phyloP scores from a whole-genome alignment of 148 eudicot species.

The Dysphania ambrosioides region DNA sequence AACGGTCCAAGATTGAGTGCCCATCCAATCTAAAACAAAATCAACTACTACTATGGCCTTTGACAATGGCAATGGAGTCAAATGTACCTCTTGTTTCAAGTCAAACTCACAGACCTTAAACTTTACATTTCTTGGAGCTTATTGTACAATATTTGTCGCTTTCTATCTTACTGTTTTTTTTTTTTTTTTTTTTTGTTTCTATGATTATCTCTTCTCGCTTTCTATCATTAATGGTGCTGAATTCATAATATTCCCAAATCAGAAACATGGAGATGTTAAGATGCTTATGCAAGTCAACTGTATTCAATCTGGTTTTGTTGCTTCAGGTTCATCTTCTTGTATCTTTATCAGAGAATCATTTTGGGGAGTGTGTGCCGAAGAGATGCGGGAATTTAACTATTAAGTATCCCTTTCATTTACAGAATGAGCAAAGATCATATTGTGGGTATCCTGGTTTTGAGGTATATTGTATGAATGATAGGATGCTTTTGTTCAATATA shows the following conservation, averaged over 20 bases:
- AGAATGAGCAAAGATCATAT: slow-evolving; percentile 24
- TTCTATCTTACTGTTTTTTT: no score
- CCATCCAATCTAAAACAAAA: not conserved
- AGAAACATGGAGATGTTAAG: not conserved
- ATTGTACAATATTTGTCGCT: not conserved
- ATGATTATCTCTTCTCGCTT: no score
- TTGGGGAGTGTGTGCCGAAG: slow-evolving; percentile 28
- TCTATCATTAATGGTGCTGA: not conserved
- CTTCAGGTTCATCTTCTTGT: not conserved
- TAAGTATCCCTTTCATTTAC: slow-evolving; percentile 42
- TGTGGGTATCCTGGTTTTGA: slow-evolving; percentile 57
- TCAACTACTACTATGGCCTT: not conserved
- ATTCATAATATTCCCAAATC: not conserved
- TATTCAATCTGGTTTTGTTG: slow-evolving; percentile 14
- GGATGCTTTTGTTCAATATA: slow-evolving; percentile 21
- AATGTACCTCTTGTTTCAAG: not conserved
- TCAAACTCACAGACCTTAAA: slow-evolving; percentile 15
- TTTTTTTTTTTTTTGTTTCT: no score
- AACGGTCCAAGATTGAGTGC: slow-evolving; percentile 9
- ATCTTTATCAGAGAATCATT: slow-evolving; percentile 23
- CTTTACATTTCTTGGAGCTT: not conserved
- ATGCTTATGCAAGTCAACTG: not conserved
- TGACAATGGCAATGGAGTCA: slow-evolving; percentile 8
- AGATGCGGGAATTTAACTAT: slow-evolving; percentile 39
- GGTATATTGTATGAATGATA: slow-evolving; percentile 31